Conservation (phyloP, 768 basidiomycete species). For the Tricholoma saponaceum region DNA sequence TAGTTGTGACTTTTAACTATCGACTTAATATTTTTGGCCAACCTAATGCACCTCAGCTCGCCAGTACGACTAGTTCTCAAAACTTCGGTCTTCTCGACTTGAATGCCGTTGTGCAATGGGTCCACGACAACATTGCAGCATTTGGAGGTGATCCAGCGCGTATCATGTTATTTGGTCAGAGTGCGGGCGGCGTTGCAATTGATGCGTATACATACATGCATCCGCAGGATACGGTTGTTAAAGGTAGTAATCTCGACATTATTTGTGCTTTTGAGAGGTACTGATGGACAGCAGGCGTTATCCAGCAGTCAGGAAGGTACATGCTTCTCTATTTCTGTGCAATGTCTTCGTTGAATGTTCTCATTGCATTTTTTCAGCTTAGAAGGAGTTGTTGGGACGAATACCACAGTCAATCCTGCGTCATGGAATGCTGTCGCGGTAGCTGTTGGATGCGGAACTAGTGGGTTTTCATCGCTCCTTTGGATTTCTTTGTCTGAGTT, state of each 20-base stretch:
- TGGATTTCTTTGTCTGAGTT: background rate
- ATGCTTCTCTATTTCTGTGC: background rate
- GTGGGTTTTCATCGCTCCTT: conserved; percentile 12
- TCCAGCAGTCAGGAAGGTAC: conserved; percentile 1
- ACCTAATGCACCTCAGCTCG: conserved; percentile 35
- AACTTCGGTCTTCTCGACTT: conserved; percentile 38
- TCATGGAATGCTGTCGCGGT: conserved; percentile 26
- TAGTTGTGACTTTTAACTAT: conserved; percentile 35
- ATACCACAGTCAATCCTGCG: conserved; percentile 12
- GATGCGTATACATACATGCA: conserved; percentile 33
- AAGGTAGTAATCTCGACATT: conserved; percentile 15
- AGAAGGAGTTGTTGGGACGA: background rate
- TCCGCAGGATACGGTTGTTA: conserved; percentile 29
- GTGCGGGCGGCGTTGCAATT: conserved; percentile 30
- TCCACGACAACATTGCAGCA: conserved; percentile 41
- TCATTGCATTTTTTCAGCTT: background rate
- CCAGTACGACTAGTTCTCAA: conserved; percentile 19
- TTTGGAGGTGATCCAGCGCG: conserved; percentile 40
- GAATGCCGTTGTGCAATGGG: conserved; percentile 43
- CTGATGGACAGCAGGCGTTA: background rate
- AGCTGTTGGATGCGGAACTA: conserved; percentile 28
- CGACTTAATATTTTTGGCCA: conserved; percentile 36
- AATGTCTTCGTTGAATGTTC: background rate
- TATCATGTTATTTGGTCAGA: conserved; percentile 33
- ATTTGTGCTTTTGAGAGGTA: background rate